phyloP scores from a whole-genome alignment of 352 stramenopile genomes.

The Pythium insidiosum region DNA sequence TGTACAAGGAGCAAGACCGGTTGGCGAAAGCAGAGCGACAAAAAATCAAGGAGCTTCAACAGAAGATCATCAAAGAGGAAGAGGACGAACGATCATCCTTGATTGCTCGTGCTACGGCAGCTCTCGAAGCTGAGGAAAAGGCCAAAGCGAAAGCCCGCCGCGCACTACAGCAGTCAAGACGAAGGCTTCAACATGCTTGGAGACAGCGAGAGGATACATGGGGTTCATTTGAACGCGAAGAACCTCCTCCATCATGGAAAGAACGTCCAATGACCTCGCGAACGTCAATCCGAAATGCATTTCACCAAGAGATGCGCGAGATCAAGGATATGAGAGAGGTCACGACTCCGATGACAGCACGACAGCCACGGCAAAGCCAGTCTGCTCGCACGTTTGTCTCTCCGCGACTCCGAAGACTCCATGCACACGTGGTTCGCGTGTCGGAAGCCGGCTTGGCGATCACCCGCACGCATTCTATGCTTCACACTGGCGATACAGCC shows the following conservation, averaged over 20 bases:
- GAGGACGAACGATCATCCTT: too few relatives aligned
- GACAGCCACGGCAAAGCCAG: neutral
- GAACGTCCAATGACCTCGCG: constrained; percentile 38
- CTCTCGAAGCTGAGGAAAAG: too few relatives aligned
- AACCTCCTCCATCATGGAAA: constrained; percentile 27
- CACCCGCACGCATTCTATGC: neutral
- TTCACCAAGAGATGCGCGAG: constrained; percentile 30
- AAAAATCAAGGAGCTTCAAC: neutral
- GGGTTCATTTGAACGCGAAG: neutral
- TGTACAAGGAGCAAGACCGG: constrained; percentile 17
- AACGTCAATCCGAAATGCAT: constrained; percentile 39
- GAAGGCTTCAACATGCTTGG: neutral
- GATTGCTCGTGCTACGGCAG: too few relatives aligned
- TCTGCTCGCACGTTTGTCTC: constrained; percentile 21
- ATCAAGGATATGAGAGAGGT: constrained; percentile 20
- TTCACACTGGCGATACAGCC: neutral
- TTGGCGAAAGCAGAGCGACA: constrained; percentile 10
- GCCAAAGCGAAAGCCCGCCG: neutral
- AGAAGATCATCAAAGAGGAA: neutral
- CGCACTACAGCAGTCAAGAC: neutral
- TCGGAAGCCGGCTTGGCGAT: constrained; percentile 14
- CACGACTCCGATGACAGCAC: constrained; percentile 6
- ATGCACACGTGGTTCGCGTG: constrained; percentile 21
- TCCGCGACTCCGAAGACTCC: constrained; percentile 29
- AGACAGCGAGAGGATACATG: neutral